Evolutionary conservation across 2,329 filamentous ascomycete genomes (phyloP), one percentile per base, ranked within the genome.

Genomic region (Elsinoe perseae): DNA sequence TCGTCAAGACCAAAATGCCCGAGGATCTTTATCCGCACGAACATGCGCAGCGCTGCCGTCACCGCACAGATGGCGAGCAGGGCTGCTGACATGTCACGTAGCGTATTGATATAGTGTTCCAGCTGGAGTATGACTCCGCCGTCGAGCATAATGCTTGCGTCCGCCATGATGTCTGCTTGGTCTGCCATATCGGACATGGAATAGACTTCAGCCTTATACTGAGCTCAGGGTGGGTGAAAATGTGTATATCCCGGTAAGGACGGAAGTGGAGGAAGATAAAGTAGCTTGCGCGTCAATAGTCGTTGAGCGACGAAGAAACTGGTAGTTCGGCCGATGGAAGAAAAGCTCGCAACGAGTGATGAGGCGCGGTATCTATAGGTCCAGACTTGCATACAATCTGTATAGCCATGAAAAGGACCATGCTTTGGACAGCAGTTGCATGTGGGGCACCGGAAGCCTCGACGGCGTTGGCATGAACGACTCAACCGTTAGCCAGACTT

Each of bases 21-120:
- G 12, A 56, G 42, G 18, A 56, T 36, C 40, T 56, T 56, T 14
- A 44, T 36, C 9, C 53, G 38, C 25, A 44, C 53, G 28, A 32
- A 56, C 53, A 56, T 56, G 53, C 53, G 53, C 53, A 56, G 38
- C 16, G 36, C 53, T 18, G 42, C 28, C 40, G 40, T 44, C 23
- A 46, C 38, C 25, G 32, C 40, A 44, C 53, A 56, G n/a, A 56
- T 34, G 38, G 40, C 53, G 20, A 46, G 28, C 20, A 56, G 38
- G 23, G 53, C 53, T 38, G 48, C 48, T 52, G 48, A 52, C 48
- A 52, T 52, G 48, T 52, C 48, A 25, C 48, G 48, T 6, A 52
- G 48, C 48, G 32, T 38, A 12, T 52, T 52, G 48, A 52, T 52
- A 32, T 25, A 52, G n/a, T 52, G 20, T 30, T 52, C 48, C 16